Percentiles rank a stretch among this genome's conserved stretches.
Conservation (phyloP, 2,329 filamentous ascomycete genomes). For the Xylariales sp. region DNA sequence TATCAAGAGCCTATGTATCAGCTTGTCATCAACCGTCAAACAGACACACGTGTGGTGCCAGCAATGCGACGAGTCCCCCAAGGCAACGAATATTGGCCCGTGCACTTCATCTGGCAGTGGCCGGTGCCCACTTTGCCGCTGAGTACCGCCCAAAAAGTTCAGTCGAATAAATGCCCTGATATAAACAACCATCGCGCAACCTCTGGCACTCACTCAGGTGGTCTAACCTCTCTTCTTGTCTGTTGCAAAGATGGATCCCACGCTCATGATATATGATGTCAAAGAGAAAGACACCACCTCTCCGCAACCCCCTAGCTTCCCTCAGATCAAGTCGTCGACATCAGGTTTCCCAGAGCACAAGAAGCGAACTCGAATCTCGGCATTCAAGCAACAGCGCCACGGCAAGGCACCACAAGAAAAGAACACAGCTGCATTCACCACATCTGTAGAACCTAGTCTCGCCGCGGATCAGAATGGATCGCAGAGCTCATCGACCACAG, state of each 20-base stretch:
- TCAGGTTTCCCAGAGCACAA: conserved; percentile 88
- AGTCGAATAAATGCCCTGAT: too few species aligned
- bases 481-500: conserved; percentile 9
- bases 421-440: conserved; percentile 15
- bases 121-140: too few species aligned
- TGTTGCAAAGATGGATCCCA: conserved; percentile 11
- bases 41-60: too few species aligned
- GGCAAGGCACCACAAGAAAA: conserved; percentile 21
- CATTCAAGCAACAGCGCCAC: conserved; percentile 70
- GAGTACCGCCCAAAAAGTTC: too few species aligned
- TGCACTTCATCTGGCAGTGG: too few species aligned
- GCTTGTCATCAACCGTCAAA: too few species aligned
- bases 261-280: conserved; percentile 63
- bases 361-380: conserved; percentile 66
- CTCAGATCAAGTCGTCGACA: conserved; percentile 49
- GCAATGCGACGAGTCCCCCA: too few species aligned
- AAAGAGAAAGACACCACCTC: conserved; percentile 64
- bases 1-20: too few species aligned
- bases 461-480: conserved; percentile 13
- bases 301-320: conserved; percentile 59
- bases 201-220: too few species aligned
- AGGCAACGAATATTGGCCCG: too few species aligned
- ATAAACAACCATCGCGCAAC: too few species aligned
- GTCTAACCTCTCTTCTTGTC: too few species aligned
- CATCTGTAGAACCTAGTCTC: conserved; percentile 17